Base-by-base conservation (phyloP, 257 asterid species). In the Scutellaria galericulata region DNA sequence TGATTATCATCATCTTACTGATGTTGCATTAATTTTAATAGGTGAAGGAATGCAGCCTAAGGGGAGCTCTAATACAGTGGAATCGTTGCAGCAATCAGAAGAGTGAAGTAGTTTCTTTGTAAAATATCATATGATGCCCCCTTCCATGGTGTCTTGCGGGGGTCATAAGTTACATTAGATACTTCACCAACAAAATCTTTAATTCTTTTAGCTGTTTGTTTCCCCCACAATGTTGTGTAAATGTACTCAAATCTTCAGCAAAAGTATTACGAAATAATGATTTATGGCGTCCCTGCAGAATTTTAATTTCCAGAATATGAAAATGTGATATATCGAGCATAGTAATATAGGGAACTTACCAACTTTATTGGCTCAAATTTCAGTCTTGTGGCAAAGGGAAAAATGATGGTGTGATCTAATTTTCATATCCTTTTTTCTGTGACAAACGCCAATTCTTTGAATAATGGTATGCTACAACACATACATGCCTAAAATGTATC, bases 1-100 rank as follows among this genome's bases (percentile, higher is more conserved):
- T 27, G 67, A 45, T 45, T 14, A 12, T 45, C 9, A 12, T 45
- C 9, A 47, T 9, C 18, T 63, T 70, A 64, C 62, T 7, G 63
- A 45, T 48, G 14, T 18, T 42, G 2, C 39, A 18, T 71, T 68
- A 0, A 13, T 15, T 42, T 18, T 39, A 18, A 73, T 80, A 84
- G 89, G 80, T 75, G 40, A 81, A 56, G 50, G 90, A 87, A 63
- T 81, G 88, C 78, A 85, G 90, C 73, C 78, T 87, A 61, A 65
- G 76, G 40, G 83, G 80, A 71, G 47, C 81, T 41, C 46, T 81
- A 70, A 59, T 84, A 68, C 86, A 79, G 39, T 39, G 64, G 77
- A 57, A 55, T 46, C 13, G 31, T 31, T 18, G 40, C 72, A 74
- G 12, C 59, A 48, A 50, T 59, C 61, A 55, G n/a, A 68, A 57